These are phyloP conservation scores for Lizanozyma gosingica DNA, from an alignment of 1,139 yeast genomes.

Conservation along the genomic window DNA sequence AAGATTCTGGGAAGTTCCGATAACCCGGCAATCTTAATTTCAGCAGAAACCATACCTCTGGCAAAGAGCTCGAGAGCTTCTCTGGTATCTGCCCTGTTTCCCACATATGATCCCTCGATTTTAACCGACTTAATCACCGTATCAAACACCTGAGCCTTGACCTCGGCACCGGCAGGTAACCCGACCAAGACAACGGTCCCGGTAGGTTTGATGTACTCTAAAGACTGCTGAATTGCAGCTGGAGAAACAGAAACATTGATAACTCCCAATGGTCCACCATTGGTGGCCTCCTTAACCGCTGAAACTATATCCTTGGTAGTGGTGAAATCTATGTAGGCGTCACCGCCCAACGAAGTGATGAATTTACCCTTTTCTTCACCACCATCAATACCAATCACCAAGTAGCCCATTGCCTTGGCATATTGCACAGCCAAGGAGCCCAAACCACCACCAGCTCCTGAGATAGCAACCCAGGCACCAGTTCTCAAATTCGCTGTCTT, in stretches of 20 bases:
- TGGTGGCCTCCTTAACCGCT: conserved; percentile 50
- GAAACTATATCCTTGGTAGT: conserved; percentile 46
- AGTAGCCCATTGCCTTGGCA: conserved; percentile 66
- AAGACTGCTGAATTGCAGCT: conserved; percentile 54
- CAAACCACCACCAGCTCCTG: conserved; percentile 77
- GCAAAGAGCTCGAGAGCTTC: conserved; percentile 68
- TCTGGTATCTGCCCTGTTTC: conserved; percentile 71
- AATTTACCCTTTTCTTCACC: conserved; percentile 58
- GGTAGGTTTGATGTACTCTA: conserved; percentile 54
- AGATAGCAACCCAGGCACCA: conserved; percentile 71
- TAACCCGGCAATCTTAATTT: conserved; percentile 62
- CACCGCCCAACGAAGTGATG: conserved; percentile 55
- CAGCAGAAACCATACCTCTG: conserved; percentile 62
- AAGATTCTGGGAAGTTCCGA: conserved; percentile 55
- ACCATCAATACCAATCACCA: conserved; percentile 71
- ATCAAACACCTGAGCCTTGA: conserved; percentile 53
- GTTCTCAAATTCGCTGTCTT: conserved; percentile 57
- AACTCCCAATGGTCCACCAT: conserved; percentile 74
- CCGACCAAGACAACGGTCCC: conserved; percentile 72
- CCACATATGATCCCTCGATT: conserved; percentile 68
- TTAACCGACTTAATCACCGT: conserved; percentile 57
- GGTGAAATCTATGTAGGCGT: conserved; percentile 56
- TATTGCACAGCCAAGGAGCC: conserved; percentile 71
- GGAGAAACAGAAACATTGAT: conserved; percentile 69
- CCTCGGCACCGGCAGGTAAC: conserved; percentile 64